These are phyloP conservation scores for Nicotiana otophora DNA, from an alignment of 257 asterid genomes.

Conservation along the genomic window DNA sequence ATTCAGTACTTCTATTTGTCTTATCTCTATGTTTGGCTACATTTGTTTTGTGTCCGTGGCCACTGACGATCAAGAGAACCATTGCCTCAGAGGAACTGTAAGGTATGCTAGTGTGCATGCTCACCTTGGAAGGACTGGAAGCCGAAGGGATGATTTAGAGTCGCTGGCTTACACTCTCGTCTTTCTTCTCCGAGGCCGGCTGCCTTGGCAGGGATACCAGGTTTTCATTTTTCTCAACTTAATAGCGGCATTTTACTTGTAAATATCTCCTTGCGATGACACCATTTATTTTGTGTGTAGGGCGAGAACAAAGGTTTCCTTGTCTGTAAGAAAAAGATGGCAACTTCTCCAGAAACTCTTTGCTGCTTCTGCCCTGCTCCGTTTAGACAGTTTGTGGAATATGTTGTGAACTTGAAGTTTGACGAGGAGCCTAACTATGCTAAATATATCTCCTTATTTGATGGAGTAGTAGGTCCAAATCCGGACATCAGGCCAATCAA, in stretches of 20 bases:
- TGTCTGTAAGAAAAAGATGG: constrained; percentile 60
- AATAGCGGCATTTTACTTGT: background rate
- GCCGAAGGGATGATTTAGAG: constrained; percentile 61
- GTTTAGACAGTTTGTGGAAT: constrained; percentile 42
- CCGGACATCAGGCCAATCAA: constrained; percentile 53
- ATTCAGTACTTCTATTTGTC: background rate
- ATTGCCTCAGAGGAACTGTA: constrained; percentile 49
- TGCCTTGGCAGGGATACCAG: constrained; percentile 68
- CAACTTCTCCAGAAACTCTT: constrained; percentile 51
- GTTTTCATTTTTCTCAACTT: constrained; percentile 21
- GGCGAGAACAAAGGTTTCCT: constrained; percentile 58
- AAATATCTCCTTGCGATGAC: background rate
- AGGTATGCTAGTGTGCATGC: constrained; percentile 66
- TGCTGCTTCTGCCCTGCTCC: constrained; percentile 52
- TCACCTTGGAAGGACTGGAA: constrained; percentile 62
- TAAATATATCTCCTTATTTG: constrained; percentile 44
- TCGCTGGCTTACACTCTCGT: constrained; percentile 59
- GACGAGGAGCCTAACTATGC: constrained; percentile 62
- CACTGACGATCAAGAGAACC: constrained; percentile 13
- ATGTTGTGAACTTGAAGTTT: constrained; percentile 49
- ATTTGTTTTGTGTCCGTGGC: background rate
- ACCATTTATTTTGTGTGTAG: constrained; percentile 17
- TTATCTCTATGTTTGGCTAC: background rate
- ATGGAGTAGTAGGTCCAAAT: constrained; percentile 51
- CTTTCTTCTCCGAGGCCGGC: constrained; percentile 52